A percentile compares a stretch with the other conserved stretches of the same genome.
Conservation (phyloP, 208 protist genomes). For the Spongospora subterranea region DNA sequence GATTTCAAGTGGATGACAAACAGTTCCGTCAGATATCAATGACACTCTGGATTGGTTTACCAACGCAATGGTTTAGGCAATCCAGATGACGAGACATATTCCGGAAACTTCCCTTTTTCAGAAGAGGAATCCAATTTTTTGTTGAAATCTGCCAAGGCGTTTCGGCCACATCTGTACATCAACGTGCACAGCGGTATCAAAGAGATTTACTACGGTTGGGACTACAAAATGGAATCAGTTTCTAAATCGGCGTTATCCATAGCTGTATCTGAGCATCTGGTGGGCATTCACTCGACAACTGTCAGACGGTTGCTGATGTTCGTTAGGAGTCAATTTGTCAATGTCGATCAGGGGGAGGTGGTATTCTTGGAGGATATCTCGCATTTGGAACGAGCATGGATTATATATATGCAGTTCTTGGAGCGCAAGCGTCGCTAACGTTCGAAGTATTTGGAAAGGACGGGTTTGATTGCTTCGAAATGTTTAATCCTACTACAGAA, state of each 20-base stretch:
- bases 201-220: not conserved
- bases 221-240: not conserved
- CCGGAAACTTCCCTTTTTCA: not conserved
- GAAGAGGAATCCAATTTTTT: not conserved
- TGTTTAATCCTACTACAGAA: not conserved
- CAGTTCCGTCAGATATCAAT: not conserved
- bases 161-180: not conserved
- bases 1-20: not conserved
- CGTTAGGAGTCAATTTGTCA: not conserved
- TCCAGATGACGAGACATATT: not conserved
- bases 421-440: not conserved
- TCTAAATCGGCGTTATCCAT: not conserved
- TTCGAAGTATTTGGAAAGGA: not conserved
- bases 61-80: no score
- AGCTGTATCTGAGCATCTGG: no score
- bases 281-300: no score
- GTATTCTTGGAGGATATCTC: not conserved
- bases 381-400: conserved; percentile 1
- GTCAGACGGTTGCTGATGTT: not conserved
- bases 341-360: not conserved
- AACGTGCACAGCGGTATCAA: not conserved
- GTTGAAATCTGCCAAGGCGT: no score
- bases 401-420: not conserved
- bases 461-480: not conserved
- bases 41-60: no score